These are phyloP conservation scores for Acer negundo DNA, from an alignment of 345 rosid genomes.

Conservation along the genomic window DNA sequence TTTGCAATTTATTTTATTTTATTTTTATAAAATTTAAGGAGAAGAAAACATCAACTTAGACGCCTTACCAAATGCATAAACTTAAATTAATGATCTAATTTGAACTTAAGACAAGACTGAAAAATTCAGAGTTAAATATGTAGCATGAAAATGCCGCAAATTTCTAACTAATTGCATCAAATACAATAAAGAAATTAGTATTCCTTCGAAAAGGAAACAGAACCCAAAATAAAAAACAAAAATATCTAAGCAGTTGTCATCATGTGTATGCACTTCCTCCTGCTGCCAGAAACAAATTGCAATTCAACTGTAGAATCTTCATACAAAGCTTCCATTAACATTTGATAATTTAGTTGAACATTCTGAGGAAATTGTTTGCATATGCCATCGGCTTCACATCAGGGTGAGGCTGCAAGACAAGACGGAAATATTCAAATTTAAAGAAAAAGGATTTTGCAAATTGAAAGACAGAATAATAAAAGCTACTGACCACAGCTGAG, in stretches of 20 bases:
- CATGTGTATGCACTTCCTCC: conserved; percentile 3
- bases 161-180: not conserved
- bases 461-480: not conserved
- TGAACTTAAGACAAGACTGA: not conserved
- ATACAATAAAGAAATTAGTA: not conserved
- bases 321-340: conserved; percentile 3
- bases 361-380: conserved; percentile 78
- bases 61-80: no score
- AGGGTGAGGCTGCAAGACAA: conserved; percentile 78
- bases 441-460: not conserved
- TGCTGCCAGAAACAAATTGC: not conserved
- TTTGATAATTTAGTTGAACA: conserved; percentile 50
- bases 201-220: not conserved
- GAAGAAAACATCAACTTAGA: no score
- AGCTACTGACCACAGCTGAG: conserved; percentile 88
- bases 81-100: not conserved
- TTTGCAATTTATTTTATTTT: no score
- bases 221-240: not conserved
- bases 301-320: not conserved
- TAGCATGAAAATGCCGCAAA: not conserved
- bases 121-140: not conserved
- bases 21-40: no score
- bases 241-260: conserved; percentile 2
- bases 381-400: conserved; percentile 98
- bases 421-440: not conserved